These are phyloP conservation scores for Fraxinus greggii DNA, from an alignment of 305 asterid species.

Conservation along the genomic window DNA sequence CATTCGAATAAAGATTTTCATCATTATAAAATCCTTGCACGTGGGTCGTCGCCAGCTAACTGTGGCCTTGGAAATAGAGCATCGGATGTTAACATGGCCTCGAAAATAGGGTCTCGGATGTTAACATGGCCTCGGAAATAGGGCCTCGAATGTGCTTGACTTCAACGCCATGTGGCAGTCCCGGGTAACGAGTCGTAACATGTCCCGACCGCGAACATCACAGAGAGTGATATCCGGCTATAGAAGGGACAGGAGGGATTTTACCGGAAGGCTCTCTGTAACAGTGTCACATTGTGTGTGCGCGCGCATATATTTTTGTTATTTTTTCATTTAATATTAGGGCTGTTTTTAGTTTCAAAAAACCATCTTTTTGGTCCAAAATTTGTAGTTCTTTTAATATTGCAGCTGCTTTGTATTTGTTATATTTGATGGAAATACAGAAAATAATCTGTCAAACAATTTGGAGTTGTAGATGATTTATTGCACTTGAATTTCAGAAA, in stretches of 20 bases:
- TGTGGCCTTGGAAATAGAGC: too few relatives aligned
- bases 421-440: conserved; percentile 54
- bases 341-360: conserved; percentile 34
- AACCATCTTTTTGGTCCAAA: conserved; percentile 33
- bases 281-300: conserved; percentile 49
- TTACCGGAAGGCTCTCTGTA: conserved; percentile 23
- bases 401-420: conserved; percentile 55
- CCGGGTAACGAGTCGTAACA: too few relatives aligned
- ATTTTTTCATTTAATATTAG: conserved; percentile 31
- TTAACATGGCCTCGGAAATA: too few relatives aligned
- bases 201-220: conserved; percentile 33
- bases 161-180: too few relatives aligned
- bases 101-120: too few relatives aligned
- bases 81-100: too few relatives aligned
- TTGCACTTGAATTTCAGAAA: neutral
- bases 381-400: conserved; percentile 49
- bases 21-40: too few relatives aligned
- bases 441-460: conserved; percentile 52
- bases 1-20: too few relatives aligned
- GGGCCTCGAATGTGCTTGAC: too few relatives aligned
- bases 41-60: too few relatives aligned
- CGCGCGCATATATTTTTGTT: conserved; percentile 7
- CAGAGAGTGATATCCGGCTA: conserved; percentile 66
- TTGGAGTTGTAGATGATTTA: conserved; percentile 22
- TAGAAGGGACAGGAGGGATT: conserved; percentile 20